Conservation (phyloP, 2,329 filamentous ascomycete genomes). For the Didymella keratinophila region DNA sequence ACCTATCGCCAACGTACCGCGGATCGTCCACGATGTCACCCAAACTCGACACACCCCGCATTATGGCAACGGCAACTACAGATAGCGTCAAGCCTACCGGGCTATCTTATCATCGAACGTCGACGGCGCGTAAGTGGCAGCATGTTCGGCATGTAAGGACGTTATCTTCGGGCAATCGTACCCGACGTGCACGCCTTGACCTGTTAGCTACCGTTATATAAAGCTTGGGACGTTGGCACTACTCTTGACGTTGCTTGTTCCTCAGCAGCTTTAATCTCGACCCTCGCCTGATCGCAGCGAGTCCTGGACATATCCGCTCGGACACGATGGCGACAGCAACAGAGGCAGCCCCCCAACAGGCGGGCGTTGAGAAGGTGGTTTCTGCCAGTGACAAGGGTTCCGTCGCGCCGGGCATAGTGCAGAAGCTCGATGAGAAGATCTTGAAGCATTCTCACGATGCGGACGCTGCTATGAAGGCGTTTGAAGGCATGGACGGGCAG, state of each 20-base stretch:
- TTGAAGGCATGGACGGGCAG: slow-evolving; percentile 59
- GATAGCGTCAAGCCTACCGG: slow-evolving; percentile 17
- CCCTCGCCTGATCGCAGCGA: neutral
- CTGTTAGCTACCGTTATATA: slow-evolving; percentile 7
- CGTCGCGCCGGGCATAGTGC: slow-evolving; percentile 19
- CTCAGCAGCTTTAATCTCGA: neutral
- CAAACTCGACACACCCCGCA: slow-evolving; percentile 23
- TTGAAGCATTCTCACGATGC: slow-evolving; percentile 64
- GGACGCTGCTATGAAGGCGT: slow-evolving; percentile 67
- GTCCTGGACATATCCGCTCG: neutral
- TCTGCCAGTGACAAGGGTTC: slow-evolving; percentile 19
- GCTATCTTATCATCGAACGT: slow-evolving; percentile 32
- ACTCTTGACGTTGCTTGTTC: slow-evolving; percentile 15
- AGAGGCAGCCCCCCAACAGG: slow-evolving; percentile 2
- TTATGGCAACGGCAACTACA: slow-evolving; percentile 18
- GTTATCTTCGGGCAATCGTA: slow-evolving; percentile 17
- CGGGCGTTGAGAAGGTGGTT: slow-evolving; percentile 30
- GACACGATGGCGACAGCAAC: slow-evolving; percentile 21
- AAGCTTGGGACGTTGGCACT: slow-evolving; percentile 7
- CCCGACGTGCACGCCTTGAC: neutral
- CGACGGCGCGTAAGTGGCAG: slow-evolving; percentile 21
- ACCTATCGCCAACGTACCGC: slow-evolving; percentile 25
- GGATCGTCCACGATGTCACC: slow-evolving; percentile 18
- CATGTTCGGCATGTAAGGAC: slow-evolving; percentile 5
- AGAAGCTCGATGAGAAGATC: slow-evolving; percentile 36